Conservation (phyloP, 768 basidiomycete genomes). For the Pleurotus platypus region DNA sequence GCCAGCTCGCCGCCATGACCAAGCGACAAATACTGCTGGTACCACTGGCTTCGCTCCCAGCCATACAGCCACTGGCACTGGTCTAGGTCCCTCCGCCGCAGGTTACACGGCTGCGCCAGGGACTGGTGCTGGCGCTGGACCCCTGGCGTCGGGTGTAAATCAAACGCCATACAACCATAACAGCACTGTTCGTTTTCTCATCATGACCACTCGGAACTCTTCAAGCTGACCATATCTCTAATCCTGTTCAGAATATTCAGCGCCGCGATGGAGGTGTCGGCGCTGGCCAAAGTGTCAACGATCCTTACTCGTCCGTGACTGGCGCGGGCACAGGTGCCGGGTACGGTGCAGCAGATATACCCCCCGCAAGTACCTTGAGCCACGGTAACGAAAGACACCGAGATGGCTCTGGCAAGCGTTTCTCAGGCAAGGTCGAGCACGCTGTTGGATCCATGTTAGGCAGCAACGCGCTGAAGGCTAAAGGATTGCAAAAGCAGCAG, state of each 20-base stretch:
- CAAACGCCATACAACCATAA: background rate
- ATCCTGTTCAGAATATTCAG: no score
- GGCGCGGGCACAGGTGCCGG: background rate
- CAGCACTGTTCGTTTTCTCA: background rate
- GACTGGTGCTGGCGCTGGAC: background rate
- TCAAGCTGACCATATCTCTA: no score
- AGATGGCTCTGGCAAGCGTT: background rate
- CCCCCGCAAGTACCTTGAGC: background rate
- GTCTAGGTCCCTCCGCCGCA: background rate
- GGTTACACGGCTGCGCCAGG: background rate
- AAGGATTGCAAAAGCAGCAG: slow-evolving; percentile 49
- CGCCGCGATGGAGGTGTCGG: background rate
- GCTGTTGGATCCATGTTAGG: slow-evolving; percentile 42
- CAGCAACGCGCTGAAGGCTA: slow-evolving; percentile 42
- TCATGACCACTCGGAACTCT: no score
- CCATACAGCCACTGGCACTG: background rate
- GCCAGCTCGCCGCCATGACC: background rate
- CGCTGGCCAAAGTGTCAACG: background rate
- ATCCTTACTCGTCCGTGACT: background rate
- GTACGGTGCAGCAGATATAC: background rate
- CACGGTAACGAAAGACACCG: background rate
- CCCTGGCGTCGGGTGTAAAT: background rate
- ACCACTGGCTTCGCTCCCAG: background rate
- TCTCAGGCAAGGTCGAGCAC: slow-evolving; percentile 42
- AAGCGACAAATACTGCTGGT: background rate